Evolutionary conservation across 768 basidiomycete genomes (phyloP).

Genomic region (Leucogyrophana mollusca): DNA sequence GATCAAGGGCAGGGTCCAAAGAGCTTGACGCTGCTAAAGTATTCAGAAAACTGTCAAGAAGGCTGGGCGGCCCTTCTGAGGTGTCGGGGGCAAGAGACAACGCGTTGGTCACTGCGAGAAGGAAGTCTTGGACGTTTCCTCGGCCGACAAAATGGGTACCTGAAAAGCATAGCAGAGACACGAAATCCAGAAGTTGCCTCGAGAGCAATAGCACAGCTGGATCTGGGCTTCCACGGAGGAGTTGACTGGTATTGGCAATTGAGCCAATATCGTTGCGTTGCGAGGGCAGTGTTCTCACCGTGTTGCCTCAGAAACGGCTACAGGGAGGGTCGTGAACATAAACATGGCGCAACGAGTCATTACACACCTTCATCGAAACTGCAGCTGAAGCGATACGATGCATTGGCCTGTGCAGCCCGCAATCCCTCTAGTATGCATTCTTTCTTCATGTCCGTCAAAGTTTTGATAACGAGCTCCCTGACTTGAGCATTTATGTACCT

Average conservation of each 20-base stretch:
- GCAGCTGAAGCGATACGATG: conserved; percentile 8
- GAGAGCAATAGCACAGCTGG: neutral
- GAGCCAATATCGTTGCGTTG: conserved; percentile 5
- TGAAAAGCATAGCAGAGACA: conserved; percentile 1
- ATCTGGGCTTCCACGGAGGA: too few species aligned
- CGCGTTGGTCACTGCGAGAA: neutral
- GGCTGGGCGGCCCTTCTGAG: conserved; percentile 5
- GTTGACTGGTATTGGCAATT: conserved; percentile 2
- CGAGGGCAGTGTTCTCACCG: conserved; percentile 19
- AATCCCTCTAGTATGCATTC: conserved; percentile 19
- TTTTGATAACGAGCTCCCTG: conserved; percentile 17
- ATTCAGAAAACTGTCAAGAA: conserved; percentile 37
- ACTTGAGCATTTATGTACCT: conserved; percentile 9
- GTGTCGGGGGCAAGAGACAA: neutral
- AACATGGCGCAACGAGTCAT: neutral
- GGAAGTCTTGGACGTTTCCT: neutral
- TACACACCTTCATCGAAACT: conserved; percentile 18
- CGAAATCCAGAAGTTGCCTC: conserved; percentile 5
- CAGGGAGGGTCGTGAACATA: conserved; percentile 3
- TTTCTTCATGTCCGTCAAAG: conserved; percentile 10
- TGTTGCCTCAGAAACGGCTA: conserved; percentile 15
- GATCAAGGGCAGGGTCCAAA: too few species aligned
- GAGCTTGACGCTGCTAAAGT: conserved; percentile 32
- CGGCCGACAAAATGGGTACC: neutral
- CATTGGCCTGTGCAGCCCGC: conserved; percentile 15